Evolutionary conservation across 345 rosid species (phyloP).

Genomic region (Eucalyptus sp.): DNA sequence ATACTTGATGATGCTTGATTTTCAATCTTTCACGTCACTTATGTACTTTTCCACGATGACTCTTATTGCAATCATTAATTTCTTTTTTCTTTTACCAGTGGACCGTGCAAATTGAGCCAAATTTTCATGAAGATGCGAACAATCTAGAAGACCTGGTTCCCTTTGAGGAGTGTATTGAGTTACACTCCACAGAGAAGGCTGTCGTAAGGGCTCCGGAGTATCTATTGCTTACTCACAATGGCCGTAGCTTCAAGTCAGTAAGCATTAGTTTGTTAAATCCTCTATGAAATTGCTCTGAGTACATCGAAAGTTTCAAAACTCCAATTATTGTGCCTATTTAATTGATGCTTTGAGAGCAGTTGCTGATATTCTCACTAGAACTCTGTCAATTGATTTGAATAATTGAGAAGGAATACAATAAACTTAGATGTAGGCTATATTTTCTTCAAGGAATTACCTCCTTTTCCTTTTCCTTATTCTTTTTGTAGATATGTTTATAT

Average conservation of each 20-base stretch:
- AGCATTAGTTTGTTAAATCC: constrained; percentile 3
- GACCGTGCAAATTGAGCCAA: constrained; percentile 85
- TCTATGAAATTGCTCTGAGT: neutral
- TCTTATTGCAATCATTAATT: neutral
- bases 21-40: neutral
- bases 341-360: neutral
- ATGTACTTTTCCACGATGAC: neutral
- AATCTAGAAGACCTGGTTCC: constrained; percentile 87
- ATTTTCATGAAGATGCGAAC: constrained; percentile 93
- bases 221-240: constrained; percentile 82
- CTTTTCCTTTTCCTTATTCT: neutral
- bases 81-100: constrained; percentile 40
- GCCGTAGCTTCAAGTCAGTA: constrained; percentile 93
- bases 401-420: neutral
- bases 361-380: neutral
- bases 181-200: constrained; percentile 56
- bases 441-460: neutral
- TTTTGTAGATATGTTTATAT: neutral
- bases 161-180: constrained; percentile 82
- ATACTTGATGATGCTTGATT: neutral
- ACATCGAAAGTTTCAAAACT: neutral
- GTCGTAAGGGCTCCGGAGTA: constrained; percentile 78
- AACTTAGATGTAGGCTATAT: neutral
- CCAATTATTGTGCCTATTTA: neutral
- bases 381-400: neutral